phyloP scores from a whole-genome alignment of 1,284 basidiomycete genomes.

The Tilletia caries region DNA sequence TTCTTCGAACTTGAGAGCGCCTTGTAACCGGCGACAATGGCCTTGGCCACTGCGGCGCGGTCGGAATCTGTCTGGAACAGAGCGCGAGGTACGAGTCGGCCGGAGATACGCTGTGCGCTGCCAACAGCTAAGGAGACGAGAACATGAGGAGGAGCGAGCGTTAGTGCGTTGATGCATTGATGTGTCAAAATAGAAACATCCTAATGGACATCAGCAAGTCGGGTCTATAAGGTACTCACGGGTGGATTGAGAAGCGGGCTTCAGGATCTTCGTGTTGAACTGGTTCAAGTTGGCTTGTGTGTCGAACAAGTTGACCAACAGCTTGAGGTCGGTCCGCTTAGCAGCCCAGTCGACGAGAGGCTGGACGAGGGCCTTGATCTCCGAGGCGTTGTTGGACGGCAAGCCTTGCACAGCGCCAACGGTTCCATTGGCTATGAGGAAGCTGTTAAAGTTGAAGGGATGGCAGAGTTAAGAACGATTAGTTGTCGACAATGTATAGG shows the following conservation, averaged over 20 bases:
- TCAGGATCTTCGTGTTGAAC: neutral
- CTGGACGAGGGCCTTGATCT: conserved; percentile 13
- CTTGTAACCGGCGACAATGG: conserved; percentile 13
- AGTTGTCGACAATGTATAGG: neutral
- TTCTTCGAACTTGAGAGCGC: neutral
- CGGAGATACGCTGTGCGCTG: conserved; percentile 17
- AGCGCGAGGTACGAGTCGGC: conserved; percentile 16
- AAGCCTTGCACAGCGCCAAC: conserved; percentile 2
- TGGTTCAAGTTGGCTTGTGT: neutral
- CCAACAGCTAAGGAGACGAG: conserved; percentile 14
- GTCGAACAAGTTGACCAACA: neutral
- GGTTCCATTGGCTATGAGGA: neutral
- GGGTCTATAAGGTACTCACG: neutral
- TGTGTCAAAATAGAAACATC: neutral
- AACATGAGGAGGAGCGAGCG: neutral
- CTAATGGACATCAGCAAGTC: neutral
- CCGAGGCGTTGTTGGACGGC: neutral
- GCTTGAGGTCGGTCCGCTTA: neutral
- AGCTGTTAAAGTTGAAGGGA: neutral
- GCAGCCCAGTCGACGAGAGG: neutral
- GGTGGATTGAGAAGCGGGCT: neutral
- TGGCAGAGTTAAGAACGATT: neutral
- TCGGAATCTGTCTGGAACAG: conserved; percentile 9
- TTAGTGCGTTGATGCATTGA: neutral
- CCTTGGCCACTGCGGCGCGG: conserved; percentile 13